Base-by-base conservation (phyloP, 352 stramenopile genomes). In the Globisporangium middletonii region DNA sequence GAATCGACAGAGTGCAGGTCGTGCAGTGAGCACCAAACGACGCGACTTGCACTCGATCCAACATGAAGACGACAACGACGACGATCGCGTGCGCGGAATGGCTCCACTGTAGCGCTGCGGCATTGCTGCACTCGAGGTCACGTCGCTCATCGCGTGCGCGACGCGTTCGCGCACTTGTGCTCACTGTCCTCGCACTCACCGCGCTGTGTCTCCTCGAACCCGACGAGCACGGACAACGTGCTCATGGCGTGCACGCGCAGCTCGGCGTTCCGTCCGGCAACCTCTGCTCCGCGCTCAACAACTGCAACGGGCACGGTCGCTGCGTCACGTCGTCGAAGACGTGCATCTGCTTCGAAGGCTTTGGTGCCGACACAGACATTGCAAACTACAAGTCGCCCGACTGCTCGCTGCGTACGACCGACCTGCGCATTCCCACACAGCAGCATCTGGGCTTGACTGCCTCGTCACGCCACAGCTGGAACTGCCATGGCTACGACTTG, bases 281-380 rank as follows among this genome's bases (percentile, higher is more conserved):
- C 48, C 62, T 92, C n/a, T 97, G 88, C 67, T 67, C 78, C 9
- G 67, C 75, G 45, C 66, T 95, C 47, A 83, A 67, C 60, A 87
- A 92, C 60, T 97, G 92, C 74, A 97, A 94, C 52, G 88, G 83
- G 33, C 86, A 97, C 48, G 91, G 92, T 26, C 75, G 72, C 38
- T 98, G 92, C 69, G 73, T 92, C 60, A 79, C 85, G 23, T 62
- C 71, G 50, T 92, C 71, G 58, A 92, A 94, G 57, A 92, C 69
- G 12, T 98, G 92, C 69, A 65, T 71, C 19, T 97, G 92, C 75
- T 92, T 78, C 52, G 82, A 96, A 53, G 91, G 89, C 19, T 98
- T 75, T 50, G 92, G 92, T 30, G 78, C 86, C 16, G 60, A 75
- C 52, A 79, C 79, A 35, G 91, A 98, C 62, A 60, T 97, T 53